A percentile compares a stretch with the other conserved stretches of the same genome.
phyloP scores from a whole-genome alignment of 345 rosid genomes.

The Euclidium syriacum region DNA sequence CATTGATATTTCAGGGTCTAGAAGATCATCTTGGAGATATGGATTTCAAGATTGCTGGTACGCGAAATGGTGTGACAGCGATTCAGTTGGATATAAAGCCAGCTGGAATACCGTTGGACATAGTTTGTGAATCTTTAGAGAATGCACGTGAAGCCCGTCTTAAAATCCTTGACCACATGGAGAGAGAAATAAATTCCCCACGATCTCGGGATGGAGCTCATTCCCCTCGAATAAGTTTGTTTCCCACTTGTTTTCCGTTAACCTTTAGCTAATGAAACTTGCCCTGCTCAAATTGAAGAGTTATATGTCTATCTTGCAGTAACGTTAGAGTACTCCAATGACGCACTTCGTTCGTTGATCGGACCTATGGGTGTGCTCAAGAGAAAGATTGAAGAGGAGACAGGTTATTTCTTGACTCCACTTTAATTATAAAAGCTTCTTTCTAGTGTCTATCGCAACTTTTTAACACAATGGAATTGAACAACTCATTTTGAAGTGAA shows the following conservation, averaged over 20 bases:
- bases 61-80: slow-evolving; percentile 79
- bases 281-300: not conserved
- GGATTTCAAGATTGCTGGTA: slow-evolving; percentile 99
- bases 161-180: slow-evolving; percentile 93
- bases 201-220: slow-evolving; percentile 48
- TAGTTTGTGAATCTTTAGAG: slow-evolving; percentile 81
- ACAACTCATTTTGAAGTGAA: not conserved
- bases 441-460: slow-evolving; percentile 6
- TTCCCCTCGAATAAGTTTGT: slow-evolving; percentile 71
- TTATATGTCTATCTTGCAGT: slow-evolving; percentile 42
- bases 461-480: not conserved
- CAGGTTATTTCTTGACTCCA: slow-evolving; percentile 45
- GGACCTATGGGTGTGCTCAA: slow-evolving; percentile 83
- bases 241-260: not conserved
- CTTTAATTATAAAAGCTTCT: not conserved
- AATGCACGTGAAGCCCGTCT: slow-evolving; percentile 81
- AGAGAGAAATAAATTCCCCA: slow-evolving; percentile 62
- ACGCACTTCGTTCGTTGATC: slow-evolving; percentile 71
- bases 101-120: slow-evolving; percentile 94
- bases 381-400: slow-evolving; percentile 89
- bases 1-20: slow-evolving; percentile 51
- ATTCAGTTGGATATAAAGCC: slow-evolving; percentile 98
- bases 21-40: slow-evolving; percentile 99
- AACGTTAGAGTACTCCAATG: slow-evolving; percentile 74
- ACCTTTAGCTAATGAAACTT: not conserved